Percentiles rank a stretch among this genome's conserved stretches.
Conservation (phyloP, 306 rosid genomes). For the Chamaecrista fasciculata region DNA sequence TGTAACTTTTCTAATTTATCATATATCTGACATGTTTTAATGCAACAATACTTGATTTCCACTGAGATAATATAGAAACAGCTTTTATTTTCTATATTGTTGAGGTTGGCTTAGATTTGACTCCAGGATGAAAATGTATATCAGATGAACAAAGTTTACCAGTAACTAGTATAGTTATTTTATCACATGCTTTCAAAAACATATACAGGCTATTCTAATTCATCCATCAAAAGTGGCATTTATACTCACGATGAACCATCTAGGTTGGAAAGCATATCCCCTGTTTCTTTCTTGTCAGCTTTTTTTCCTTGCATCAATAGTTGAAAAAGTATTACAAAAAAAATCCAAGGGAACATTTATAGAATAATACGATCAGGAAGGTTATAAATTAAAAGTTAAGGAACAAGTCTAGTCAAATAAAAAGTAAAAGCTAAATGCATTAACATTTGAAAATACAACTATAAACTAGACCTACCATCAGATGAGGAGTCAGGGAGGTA, state of each 20-base stretch:
- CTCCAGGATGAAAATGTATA: slow-evolving; percentile 1
- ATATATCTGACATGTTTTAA: slow-evolving; percentile 13
- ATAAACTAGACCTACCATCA: slow-evolving; percentile 67
- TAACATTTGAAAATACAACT: slow-evolving; percentile 19
- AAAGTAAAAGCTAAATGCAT: not conserved
- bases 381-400: not conserved
- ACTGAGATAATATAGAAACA: not conserved
- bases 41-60: not conserved
- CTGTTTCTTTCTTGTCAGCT: slow-evolving; percentile 85
- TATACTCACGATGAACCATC: slow-evolving; percentile 93
- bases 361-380: not conserved
- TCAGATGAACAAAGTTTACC: not conserved
- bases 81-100: not conserved
- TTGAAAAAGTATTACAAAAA: slow-evolving; percentile 31
- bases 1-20: slow-evolving; percentile 1
- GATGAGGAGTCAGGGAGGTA: slow-evolving; percentile 81
- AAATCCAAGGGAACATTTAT: slow-evolving; percentile 22
- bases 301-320: slow-evolving; percentile 73
- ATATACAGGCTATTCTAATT: not conserved
- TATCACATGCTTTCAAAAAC: not conserved
- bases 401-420: not conserved
- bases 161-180: not conserved
- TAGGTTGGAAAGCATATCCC: slow-evolving; percentile 70
- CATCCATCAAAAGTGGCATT: slow-evolving; percentile 19
- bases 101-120: not conserved